These are phyloP conservation scores for Colletotrichum endophyticum DNA, from an alignment of 2,329 filamentous ascomycete species.

Conservation along the genomic window DNA sequence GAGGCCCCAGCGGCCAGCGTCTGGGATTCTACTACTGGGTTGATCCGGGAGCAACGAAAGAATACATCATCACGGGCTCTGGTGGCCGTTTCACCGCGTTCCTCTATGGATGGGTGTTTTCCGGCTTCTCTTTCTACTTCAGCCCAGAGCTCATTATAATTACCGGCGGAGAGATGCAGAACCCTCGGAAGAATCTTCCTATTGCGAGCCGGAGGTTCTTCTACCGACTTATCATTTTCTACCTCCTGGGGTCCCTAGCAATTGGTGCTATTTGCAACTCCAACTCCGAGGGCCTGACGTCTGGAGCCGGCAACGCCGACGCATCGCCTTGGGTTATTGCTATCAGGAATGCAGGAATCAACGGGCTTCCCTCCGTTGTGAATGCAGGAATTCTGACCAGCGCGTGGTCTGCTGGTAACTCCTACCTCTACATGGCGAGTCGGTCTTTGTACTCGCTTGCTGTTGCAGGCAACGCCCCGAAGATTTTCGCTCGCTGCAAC, in stretches of 20 bases:
- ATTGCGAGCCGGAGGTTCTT: conserved; percentile 27
- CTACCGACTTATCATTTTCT: conserved; percentile 38
- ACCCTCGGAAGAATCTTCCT: conserved; percentile 48
- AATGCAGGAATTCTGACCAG: conserved; percentile 59
- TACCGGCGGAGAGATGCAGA: conserved; percentile 31
- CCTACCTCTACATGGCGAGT: conserved; percentile 59
- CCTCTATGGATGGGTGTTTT: conserved; percentile 24
- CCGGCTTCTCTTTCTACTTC: conserved; percentile 24
- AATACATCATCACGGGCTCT: conserved; percentile 21
- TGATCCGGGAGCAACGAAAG: conserved; percentile 9
- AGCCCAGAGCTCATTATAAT: conserved; percentile 25
- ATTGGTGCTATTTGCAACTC: conserved; percentile 58
- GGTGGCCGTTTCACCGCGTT: conserved; percentile 23
- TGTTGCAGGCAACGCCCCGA: conserved; percentile 53
- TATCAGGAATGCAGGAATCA: conserved; percentile 56
- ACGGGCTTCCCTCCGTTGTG: conserved; percentile 57
- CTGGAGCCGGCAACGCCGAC: conserved; percentile 33
- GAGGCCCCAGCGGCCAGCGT: conserved; percentile 23
- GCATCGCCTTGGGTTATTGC: conserved; percentile 54
- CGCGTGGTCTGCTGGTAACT: conserved; percentile 54
- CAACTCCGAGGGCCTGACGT: conserved; percentile 47
- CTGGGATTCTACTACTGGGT: conserved; percentile 23
- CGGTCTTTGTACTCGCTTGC: conserved; percentile 61
- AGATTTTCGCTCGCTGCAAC: conserved; percentile 39
- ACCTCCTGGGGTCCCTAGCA: conserved; percentile 54